phyloP scores from a whole-genome alignment of 139 green algal species.

The Chlorella sp. region DNA sequence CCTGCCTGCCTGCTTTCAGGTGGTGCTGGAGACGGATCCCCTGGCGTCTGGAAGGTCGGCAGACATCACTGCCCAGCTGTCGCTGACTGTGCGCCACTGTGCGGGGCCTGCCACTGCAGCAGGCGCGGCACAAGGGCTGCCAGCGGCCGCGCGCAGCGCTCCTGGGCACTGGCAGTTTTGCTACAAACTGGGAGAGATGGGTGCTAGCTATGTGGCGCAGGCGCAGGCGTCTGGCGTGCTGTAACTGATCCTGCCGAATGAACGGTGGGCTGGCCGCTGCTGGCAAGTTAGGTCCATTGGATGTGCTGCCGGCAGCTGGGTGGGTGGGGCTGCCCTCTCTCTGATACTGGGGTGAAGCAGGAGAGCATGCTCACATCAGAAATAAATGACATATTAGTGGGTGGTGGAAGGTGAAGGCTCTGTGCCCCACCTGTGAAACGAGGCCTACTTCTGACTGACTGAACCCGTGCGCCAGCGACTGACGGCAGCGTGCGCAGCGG shows the following conservation, averaged over 20 bases:
- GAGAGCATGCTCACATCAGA: no score
- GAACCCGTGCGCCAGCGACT: no score
- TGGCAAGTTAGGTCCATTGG: background rate
- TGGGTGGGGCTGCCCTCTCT: no score
- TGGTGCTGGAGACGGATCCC: conserved; percentile 16
- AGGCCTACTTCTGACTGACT: no score
- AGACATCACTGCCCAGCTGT: background rate
- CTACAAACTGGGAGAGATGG: background rate
- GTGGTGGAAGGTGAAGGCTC: no score
- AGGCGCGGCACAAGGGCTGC: background rate
- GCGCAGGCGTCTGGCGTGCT: background rate
- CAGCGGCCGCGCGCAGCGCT: background rate
- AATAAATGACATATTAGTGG: background rate
- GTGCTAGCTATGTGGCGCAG: background rate
- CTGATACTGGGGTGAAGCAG: no score
- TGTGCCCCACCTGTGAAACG: no score
- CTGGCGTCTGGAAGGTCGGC: conserved; percentile 8
- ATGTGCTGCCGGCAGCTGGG: background rate
- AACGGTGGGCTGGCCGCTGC: background rate
- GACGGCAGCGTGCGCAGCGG: no score
- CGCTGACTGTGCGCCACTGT: background rate
- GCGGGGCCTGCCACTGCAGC: background rate
- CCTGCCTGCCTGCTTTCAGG: background rate
- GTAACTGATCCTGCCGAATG: background rate
- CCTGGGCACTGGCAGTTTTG: background rate